Base-by-base conservation (phyloP, 345 rosid genomes). In the Gossypium ekmanianum region DNA sequence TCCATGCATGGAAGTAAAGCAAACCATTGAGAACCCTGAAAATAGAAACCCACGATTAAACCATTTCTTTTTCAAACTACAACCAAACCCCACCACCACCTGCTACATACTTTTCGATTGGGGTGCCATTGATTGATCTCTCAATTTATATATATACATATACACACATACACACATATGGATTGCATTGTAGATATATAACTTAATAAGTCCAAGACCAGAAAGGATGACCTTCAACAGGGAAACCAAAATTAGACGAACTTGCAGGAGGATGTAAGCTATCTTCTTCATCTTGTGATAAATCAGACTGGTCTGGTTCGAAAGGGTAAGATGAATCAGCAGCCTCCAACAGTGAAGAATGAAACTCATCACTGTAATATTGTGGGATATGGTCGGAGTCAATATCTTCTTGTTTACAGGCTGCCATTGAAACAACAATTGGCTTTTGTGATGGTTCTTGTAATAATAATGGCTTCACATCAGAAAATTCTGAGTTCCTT, bases 231-330 rank as follows among this genome's bases (percentile, higher is more conserved):
- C 88, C 89, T 59, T 86, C 90, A 18, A 75, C 66, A 1, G 82
- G 75, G 75, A 86, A 82, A 74, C 84, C 91, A 34, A 83, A 82
- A 78, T 74, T 84, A 76, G 85, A 81, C 0, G 88, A 78, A 74
- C 4, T 79, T 44, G 88, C 67, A 3, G 87, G 83, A 20, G 83
- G 83, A 63, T 84, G 82, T 73, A 82, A 80, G 73, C 74, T 64
- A 74, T 88, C 90, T 20, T 85, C 90, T 62, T 89, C 94, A 34
- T 86, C 94, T 61, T 85, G 94, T 22, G 91, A 87, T 43, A 76
- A 71, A 76, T 87, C 91, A 1, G 90, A 85, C 2, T 82, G 87
- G 47, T 87, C 91, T 2, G 41, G 41, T 34, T 34, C 41, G 41
- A 34, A 34, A 34, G 7, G 41, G 41, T 34, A 34, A 34, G 41